Conservation (phyloP, 2,329 filamentous ascomycete species). For the Aspergillus tamarii region DNA sequence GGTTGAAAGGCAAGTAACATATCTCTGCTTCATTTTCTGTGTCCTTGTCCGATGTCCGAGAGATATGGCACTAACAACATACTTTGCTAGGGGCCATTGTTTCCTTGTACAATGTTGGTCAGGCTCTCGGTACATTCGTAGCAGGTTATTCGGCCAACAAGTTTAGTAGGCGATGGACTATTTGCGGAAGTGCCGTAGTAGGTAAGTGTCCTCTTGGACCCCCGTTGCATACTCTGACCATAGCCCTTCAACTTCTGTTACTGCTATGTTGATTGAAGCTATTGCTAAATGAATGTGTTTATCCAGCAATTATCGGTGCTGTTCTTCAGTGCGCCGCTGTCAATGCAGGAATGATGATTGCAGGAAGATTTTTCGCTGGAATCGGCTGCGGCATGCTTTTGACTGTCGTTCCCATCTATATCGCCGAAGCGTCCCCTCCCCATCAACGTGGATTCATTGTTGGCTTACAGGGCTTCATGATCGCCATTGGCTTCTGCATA, state of each 20-base stretch:
- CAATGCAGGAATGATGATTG: slow-evolving; percentile 25
- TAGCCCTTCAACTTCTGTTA: background rate
- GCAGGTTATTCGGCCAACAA: slow-evolving; percentile 38
- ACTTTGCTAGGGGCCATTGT: slow-evolving; percentile 21
- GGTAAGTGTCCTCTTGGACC: slow-evolving; percentile 11
- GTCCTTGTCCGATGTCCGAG: background rate
- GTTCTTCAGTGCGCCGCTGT: slow-evolving; percentile 23
- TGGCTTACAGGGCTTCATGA: slow-evolving; percentile 40
- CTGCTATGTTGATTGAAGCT: background rate
- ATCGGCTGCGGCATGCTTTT: slow-evolving; percentile 22
- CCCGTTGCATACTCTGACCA: background rate
- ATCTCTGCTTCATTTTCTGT: background rate
- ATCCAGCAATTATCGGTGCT: slow-evolving; percentile 22
- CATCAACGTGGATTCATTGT: slow-evolving; percentile 32
- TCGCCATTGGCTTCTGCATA: slow-evolving; percentile 41
- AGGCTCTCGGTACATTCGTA: slow-evolving; percentile 26
- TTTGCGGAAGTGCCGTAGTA: slow-evolving; percentile 32
- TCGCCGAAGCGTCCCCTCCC: slow-evolving; percentile 32
- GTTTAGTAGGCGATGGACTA: slow-evolving; percentile 41
- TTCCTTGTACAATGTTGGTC: slow-evolving; percentile 26
- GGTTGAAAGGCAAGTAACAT: slow-evolving; percentile 9
- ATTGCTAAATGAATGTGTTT: background rate
- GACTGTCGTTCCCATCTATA: slow-evolving; percentile 27
- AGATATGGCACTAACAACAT: background rate
- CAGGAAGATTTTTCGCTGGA: slow-evolving; percentile 25